Evolutionary conservation across 2,329 filamentous ascomycete genomes (phyloP).

Genomic region (Fusarium aywerte): DNA sequence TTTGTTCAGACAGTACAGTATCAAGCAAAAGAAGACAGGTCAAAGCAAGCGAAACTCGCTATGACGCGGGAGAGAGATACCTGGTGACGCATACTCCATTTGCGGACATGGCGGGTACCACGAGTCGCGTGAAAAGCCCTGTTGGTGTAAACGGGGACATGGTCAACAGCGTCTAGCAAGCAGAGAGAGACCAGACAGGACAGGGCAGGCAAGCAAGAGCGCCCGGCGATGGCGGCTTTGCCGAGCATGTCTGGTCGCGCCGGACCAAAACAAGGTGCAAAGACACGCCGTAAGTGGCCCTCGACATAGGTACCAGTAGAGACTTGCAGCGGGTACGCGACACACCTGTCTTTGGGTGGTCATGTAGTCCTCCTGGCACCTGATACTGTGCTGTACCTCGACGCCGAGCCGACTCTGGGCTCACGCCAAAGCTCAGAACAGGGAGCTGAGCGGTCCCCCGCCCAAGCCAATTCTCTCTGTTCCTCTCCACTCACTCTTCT

Average conservation of each 20-base stretch:
- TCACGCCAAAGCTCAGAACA: slow-evolving; percentile 37
- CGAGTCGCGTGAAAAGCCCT: slow-evolving; percentile 31
- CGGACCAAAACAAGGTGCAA: slow-evolving; percentile 45
- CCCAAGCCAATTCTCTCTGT: slow-evolving; percentile 41
- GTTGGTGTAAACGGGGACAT: slow-evolving; percentile 31
- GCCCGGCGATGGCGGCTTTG: slow-evolving; percentile 38
- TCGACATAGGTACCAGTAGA: slow-evolving; percentile 47
- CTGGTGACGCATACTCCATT: slow-evolving; percentile 42
- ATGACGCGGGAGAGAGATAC: slow-evolving; percentile 30
- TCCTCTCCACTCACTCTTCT: slow-evolving; percentile 48
- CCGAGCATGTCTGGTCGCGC: slow-evolving; percentile 44
- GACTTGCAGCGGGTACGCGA: slow-evolving; percentile 53
- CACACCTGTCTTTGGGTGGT: slow-evolving; percentile 51
- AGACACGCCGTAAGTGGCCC: slow-evolving; percentile 44
- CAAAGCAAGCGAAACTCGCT: slow-evolving; percentile 17
- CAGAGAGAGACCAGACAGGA: slow-evolving; percentile 20
- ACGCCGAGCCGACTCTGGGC: slow-evolving; percentile 28
- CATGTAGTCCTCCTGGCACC: slow-evolving; percentile 48
- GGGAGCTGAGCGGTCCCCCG: slow-evolving; percentile 50
- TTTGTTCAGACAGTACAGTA: slow-evolving; percentile 15
- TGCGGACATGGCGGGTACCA: slow-evolving; percentile 45
- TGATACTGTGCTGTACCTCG: slow-evolving; percentile 55
- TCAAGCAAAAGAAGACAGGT: slow-evolving; percentile 10
- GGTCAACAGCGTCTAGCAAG: slow-evolving; percentile 7
- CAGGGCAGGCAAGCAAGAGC: slow-evolving; percentile 38